Evolutionary conservation across 352 stramenopile species (phyloP).

Genomic region (Labyrinthula sp.): DNA sequence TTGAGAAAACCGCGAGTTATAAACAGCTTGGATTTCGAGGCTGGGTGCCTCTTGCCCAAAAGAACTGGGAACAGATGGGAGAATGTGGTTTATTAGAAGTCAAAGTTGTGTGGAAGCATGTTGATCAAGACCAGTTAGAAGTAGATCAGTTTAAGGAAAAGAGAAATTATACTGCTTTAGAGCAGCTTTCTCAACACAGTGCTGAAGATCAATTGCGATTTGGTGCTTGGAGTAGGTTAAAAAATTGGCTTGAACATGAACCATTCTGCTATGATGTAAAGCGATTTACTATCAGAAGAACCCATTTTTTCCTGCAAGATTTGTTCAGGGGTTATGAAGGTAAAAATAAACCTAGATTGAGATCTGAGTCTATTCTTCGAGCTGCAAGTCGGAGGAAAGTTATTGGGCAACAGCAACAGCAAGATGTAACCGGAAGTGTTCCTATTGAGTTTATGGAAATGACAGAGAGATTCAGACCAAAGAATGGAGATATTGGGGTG

Average conservation of each 20-base stretch:
- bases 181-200: conserved; percentile 27
- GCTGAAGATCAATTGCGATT: conserved; percentile 25
- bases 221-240: conserved; percentile 17
- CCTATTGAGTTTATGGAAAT: conserved; percentile 22
- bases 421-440: no score
- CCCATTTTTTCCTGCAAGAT: conserved; percentile 23
- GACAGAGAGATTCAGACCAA: conserved; percentile 22
- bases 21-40: conserved; percentile 23
- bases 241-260: conserved; percentile 26
- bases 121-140: conserved; percentile 17
- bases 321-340: conserved; percentile 23
- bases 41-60: conserved; percentile 17
- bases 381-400: no score
- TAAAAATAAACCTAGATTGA: conserved; percentile 3
- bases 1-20: not conserved
- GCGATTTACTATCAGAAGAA: conserved; percentile 19
- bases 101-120: conserved; percentile 18
- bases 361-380: not conserved
- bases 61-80: conserved; percentile 26
- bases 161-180: conserved; percentile 17
- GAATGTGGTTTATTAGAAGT: conserved; percentile 18
- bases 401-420: no score
- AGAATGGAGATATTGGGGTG: conserved; percentile 15
- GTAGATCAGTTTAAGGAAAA: conserved; percentile 5
- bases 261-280: conserved; percentile 24